These are phyloP conservation scores for Vaccinium vitisidaea DNA, from an alignment of 148 eudicot species.

Conservation along the genomic window DNA sequence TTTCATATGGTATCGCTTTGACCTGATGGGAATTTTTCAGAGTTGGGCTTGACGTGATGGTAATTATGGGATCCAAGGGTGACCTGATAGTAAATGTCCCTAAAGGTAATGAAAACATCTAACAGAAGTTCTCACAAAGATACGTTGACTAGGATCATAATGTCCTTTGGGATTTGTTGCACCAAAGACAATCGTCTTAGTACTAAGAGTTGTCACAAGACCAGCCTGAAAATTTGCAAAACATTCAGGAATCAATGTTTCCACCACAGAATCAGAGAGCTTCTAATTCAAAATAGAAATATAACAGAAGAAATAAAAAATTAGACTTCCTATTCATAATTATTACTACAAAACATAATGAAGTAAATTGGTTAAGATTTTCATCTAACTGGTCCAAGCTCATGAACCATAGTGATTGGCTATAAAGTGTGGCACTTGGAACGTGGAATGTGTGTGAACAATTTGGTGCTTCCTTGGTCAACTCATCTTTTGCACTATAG, in stretches of 20 bases:
- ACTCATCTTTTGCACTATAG: neutral
- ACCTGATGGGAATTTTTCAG: no score
- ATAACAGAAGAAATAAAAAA: neutral
- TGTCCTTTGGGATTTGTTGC: slow-evolving; percentile 99
- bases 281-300: neutral
- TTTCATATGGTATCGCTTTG: no score
- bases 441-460: neutral
- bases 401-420: neutral
- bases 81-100: no score
- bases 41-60: no score
- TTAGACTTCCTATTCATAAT: neutral
- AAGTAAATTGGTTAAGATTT: neutral
- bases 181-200: slow-evolving; percentile 89
- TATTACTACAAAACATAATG: neutral
- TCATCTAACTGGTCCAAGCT: slow-evolving; percentile 3
- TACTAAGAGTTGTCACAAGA: slow-evolving; percentile 91
- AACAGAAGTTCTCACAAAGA: slow-evolving; percentile 16
- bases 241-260: slow-evolving; percentile 14
- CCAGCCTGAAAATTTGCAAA: slow-evolving; percentile 57
- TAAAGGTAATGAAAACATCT: neutral
- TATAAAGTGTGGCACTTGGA: neutral
- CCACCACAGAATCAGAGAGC: neutral
- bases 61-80: no score
- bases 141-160: slow-evolving; percentile 83
- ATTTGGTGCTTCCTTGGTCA: neutral